Percentiles rank a stretch among this genome's conserved stretches.
Evolutionary conservation across 768 basidiomycete genomes (phyloP).

Genomic region (Mrakia blollopis): DNA sequence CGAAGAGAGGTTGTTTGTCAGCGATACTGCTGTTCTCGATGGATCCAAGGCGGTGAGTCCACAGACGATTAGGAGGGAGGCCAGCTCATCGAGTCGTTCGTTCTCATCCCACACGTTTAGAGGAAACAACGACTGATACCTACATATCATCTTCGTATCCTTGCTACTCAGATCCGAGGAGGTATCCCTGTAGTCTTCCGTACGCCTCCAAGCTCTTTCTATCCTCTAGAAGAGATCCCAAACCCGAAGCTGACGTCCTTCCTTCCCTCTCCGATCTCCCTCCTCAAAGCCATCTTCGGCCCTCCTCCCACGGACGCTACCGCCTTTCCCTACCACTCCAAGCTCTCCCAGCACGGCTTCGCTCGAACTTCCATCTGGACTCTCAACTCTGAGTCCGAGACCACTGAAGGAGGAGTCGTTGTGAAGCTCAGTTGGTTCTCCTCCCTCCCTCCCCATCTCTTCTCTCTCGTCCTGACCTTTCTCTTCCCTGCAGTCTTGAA

Average conservation of each 20-base stretch:
- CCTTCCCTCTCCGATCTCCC: slow-evolving; percentile 44
- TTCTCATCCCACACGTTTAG: not conserved
- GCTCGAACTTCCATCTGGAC: slow-evolving; percentile 73
- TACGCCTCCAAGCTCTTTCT: not conserved
- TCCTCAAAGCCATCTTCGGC: slow-evolving; percentile 63
- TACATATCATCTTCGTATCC: not conserved
- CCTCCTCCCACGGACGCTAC: slow-evolving; percentile 60
- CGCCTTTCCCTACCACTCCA: slow-evolving; percentile 51
- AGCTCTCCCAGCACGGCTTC: slow-evolving; percentile 83
- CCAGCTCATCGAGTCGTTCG: not conserved
- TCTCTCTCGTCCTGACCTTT: not conserved
- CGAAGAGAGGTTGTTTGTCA: slow-evolving; percentile 73
- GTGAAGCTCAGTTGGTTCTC: slow-evolving; percentile 63
- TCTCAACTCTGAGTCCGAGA: slow-evolving; percentile 53
- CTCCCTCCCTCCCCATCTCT: not conserved
- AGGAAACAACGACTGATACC: not conserved
- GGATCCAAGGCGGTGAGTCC: slow-evolving; percentile 69
- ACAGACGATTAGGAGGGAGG: not conserved
- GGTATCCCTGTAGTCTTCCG: slow-evolving; percentile 42
- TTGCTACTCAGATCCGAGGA: slow-evolving; percentile 44
- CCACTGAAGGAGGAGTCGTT: slow-evolving; percentile 53
- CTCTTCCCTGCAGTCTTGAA: slow-evolving; percentile 55
- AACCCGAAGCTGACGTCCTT: not conserved
- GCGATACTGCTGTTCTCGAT: slow-evolving; percentile 70
- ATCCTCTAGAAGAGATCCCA: not conserved